Conservation (phyloP, 208 protist species). For the Leishmania mexicana region DNA sequence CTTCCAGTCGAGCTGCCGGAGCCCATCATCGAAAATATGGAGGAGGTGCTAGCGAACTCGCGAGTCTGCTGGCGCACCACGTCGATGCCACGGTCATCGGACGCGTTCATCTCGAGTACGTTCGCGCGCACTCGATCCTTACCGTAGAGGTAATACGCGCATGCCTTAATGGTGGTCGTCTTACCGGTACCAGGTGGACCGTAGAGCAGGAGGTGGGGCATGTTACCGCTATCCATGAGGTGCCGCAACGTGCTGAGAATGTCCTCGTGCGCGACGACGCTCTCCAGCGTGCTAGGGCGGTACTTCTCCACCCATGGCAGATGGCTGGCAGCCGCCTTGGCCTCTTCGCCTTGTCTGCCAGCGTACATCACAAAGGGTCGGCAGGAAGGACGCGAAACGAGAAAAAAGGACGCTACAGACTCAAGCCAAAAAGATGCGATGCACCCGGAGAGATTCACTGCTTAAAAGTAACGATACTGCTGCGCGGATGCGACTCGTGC, state of each 20-base stretch:
- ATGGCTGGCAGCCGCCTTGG: constrained; percentile 23
- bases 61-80: constrained; percentile 98
- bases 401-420: too few relatives aligned
- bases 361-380: constrained; percentile 11
- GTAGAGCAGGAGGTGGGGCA: constrained; percentile 99
- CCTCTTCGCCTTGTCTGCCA: constrained; percentile 16
- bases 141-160: constrained; percentile 94
- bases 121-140: constrained; percentile 84
- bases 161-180: constrained; percentile 89
- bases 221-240: constrained; percentile 91
- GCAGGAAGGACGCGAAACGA: not conserved
- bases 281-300: constrained; percentile 85
- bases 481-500: not conserved
- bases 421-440: not conserved
- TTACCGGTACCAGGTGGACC: constrained; percentile 96
- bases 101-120: constrained; percentile 98
- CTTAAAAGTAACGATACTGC: not conserved
- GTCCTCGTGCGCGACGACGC: constrained; percentile 94
- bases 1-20: not conserved
- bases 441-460: not conserved
- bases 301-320: constrained; percentile 97
- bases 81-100: constrained; percentile 99
- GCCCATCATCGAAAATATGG: constrained; percentile 88
- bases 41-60: constrained; percentile 97
- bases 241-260: constrained; percentile 90